These are phyloP conservation scores for Neofusicoccum laricinum DNA, from an alignment of 2,329 filamentous ascomycete genomes.

Conservation along the genomic window DNA sequence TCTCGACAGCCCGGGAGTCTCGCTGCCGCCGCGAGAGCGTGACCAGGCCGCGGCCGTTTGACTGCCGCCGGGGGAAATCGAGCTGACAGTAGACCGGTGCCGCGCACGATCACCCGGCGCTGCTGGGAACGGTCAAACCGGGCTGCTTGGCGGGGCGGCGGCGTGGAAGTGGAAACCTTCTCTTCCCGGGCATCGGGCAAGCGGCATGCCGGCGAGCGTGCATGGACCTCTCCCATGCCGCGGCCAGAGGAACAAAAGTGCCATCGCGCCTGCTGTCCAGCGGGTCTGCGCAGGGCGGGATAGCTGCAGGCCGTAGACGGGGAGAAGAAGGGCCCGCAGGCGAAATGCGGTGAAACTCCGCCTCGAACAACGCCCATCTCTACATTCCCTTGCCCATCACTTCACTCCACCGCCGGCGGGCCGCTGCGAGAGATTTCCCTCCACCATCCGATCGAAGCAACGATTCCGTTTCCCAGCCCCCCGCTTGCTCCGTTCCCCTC, in stretches of 20 bases:
- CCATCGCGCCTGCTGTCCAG: background rate
- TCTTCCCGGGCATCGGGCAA: background rate
- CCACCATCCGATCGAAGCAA: background rate
- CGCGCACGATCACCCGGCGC: background rate
- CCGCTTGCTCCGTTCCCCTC: background rate
- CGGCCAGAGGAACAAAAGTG: background rate
- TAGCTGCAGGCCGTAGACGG: background rate
- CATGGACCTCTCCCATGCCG: background rate
- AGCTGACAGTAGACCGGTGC: background rate
- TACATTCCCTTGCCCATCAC: background rate
- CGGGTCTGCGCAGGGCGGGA: background rate
- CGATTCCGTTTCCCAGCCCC: background rate
- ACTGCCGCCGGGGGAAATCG: background rate
- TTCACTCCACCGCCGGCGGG: background rate
- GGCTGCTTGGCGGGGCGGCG: background rate
- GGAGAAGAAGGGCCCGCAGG: background rate
- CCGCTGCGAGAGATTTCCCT: background rate
- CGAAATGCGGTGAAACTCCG: constrained; percentile 7
- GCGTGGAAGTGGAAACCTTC: background rate
- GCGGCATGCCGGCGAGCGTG: background rate
- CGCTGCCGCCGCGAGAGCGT: background rate
- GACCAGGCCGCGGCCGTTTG: background rate
- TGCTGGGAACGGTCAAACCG: background rate
- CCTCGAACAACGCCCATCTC: background rate
- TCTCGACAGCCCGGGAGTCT: background rate